Percentiles rank a stretch among this genome's conserved stretches.
phyloP scores from a whole-genome alignment of 148 eudicot genomes.

The Chenopodium formosanum region DNA sequence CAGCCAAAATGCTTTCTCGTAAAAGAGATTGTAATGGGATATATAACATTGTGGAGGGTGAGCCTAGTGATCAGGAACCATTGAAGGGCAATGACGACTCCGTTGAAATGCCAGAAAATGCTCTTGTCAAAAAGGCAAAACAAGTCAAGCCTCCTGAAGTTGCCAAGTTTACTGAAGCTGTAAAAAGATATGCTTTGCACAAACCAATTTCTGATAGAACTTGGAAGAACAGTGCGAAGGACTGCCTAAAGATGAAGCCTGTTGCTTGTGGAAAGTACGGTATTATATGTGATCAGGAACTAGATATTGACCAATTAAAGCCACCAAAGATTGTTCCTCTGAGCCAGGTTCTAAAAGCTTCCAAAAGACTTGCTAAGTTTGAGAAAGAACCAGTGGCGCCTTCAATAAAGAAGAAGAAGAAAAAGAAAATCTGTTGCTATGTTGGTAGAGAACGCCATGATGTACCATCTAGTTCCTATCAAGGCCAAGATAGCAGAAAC shows the following conservation, averaged over 20 bases:
- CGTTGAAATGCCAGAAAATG: constrained; percentile 30
- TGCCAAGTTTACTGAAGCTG: constrained; percentile 14
- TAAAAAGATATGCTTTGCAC: background rate
- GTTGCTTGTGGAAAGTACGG: constrained; percentile 65
- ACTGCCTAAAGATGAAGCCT: constrained; percentile 41
- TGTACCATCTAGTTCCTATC: constrained; percentile 24
- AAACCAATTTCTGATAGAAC: constrained; percentile 20
- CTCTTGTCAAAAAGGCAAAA: constrained; percentile 37
- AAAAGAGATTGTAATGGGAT: constrained; percentile 32
- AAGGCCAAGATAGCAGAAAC: constrained; percentile 7
- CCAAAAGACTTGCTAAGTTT: constrained; percentile 29
- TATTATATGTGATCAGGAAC: constrained; percentile 46
- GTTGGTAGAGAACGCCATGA: constrained; percentile 18
- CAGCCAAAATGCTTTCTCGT: constrained; percentile 31
- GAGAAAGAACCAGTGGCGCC: constrained; percentile 16
- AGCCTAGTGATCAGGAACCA: constrained; percentile 15
- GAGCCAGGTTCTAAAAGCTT: constrained; percentile 40
- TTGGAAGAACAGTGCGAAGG: constrained; percentile 21
- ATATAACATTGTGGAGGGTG: constrained; percentile 23
- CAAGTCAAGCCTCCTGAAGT: constrained; percentile 20
- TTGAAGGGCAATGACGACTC: constrained; percentile 29
- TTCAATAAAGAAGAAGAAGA: constrained; percentile 27
- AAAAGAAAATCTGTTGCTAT: constrained; percentile 24
- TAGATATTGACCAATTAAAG: constrained; percentile 36
- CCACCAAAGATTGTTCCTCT: constrained; percentile 57